Conservation (phyloP, 2,329 filamentous ascomycete genomes). For the Talaromyces islandicus region DNA sequence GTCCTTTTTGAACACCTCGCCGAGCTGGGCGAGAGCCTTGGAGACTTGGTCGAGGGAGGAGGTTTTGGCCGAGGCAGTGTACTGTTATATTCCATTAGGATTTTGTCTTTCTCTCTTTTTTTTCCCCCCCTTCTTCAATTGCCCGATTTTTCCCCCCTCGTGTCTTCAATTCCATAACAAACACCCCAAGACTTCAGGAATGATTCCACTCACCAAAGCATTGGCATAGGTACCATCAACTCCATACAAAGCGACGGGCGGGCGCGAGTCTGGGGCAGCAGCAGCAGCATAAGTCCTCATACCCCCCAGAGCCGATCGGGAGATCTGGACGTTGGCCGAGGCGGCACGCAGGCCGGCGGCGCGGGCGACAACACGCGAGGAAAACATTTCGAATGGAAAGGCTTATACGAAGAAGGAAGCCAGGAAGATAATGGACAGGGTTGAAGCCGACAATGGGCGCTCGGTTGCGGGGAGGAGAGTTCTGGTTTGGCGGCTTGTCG, state of each 20-base stretch:
- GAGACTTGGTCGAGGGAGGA: slow-evolving; percentile 78
- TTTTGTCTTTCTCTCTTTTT: neutral
- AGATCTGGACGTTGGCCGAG: slow-evolving; percentile 34
- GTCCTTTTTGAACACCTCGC: slow-evolving; percentile 71
- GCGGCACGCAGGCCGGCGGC: slow-evolving; percentile 53
- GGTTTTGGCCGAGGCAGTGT: slow-evolving; percentile 90
- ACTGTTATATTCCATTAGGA: slow-evolving; percentile 50
- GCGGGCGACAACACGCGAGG: slow-evolving; percentile 47
- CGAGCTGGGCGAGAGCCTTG: slow-evolving; percentile 68
- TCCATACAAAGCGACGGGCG: slow-evolving; percentile 87
- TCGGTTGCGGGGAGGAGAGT: neutral
- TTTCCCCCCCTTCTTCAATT: neutral
- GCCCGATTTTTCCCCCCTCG: neutral
- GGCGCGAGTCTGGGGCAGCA: slow-evolving; percentile 58
- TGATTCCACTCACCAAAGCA: slow-evolving; percentile 72
- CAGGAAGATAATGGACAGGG: neutral
- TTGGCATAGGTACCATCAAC: slow-evolving; percentile 97
- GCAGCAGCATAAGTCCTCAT: slow-evolving; percentile 66
- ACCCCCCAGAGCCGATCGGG: slow-evolving; percentile 35
- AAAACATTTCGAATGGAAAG: slow-evolving; percentile 41
- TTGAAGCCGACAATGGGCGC: neutral
- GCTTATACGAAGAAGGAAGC: neutral
- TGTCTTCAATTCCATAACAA: neutral
- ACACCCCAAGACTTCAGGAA: neutral
- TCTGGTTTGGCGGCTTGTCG: slow-evolving; percentile 2